Evolutionary conservation across 75 land plant species (phyloP).

Genomic region (Pinus taeda): DNA sequence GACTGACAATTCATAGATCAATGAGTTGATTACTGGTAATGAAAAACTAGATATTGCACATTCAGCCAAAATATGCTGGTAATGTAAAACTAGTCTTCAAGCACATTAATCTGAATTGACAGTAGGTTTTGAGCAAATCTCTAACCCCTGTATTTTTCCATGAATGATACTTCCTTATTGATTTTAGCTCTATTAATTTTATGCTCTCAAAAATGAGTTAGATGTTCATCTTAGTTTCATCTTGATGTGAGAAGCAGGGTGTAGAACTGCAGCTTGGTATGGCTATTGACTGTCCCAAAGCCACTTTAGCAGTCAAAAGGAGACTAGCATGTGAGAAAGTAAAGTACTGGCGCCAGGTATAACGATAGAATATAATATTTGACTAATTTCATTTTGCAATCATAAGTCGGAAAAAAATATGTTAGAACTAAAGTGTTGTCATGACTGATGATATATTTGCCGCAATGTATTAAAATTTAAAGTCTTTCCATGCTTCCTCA

Average conservation of each 20-base stretch:
- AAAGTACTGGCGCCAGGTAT: conserved; percentile 87
- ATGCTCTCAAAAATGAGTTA: not conserved
- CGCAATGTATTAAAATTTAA: not conserved
- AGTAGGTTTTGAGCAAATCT: not conserved
- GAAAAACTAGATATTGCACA: not conserved
- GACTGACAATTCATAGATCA: not conserved
- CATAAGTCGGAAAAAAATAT: not conserved
- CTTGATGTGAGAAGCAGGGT: conserved; percentile 29
- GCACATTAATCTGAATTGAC: not conserved
- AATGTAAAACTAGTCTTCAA: not conserved
- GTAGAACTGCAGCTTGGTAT: conserved; percentile 89
- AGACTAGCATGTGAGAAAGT: conserved; percentile 95
- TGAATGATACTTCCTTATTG: not conserved
- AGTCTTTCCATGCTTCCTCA: not conserved
- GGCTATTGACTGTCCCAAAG: conserved; percentile 87
- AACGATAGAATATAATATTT: not conserved
- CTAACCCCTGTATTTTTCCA: not conserved
- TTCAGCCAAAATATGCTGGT: not conserved
- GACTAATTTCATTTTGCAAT: not conserved
- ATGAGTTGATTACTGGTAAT: not conserved
- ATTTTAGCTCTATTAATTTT: not conserved
- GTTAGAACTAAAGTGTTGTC: too few species aligned
- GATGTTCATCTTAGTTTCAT: not conserved
- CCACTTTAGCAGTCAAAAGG: conserved; percentile 88
- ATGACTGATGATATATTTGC: not conserved